Evolutionary conservation across 768 basidiomycete genomes (phyloP).

Genomic region (Trametes punicea): DNA sequence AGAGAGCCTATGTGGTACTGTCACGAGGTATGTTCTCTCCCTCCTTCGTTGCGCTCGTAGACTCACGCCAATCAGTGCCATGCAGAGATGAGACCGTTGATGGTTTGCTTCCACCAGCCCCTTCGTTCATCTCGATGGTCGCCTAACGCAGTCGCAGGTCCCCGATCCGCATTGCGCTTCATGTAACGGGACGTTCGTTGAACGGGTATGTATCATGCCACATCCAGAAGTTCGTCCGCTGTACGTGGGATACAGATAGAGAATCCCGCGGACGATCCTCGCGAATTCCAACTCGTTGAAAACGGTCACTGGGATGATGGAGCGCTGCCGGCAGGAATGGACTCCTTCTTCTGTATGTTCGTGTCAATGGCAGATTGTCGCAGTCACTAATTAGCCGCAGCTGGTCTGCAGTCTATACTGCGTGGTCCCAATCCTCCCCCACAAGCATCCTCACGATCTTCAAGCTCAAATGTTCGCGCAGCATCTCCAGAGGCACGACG

Average conservation of each 20-base stretch:
- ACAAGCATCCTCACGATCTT: background rate
- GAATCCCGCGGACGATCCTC: conserved; percentile 71
- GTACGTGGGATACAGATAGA: conserved; percentile 52
- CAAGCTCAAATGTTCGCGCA: conserved; percentile 1
- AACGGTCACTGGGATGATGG: conserved; percentile 27
- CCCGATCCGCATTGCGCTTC: conserved; percentile 83
- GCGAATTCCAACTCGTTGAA: conserved; percentile 48
- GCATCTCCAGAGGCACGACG: background rate
- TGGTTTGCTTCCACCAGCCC: conserved; percentile 47
- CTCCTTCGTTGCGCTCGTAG: background rate
- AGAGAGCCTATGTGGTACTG: conserved; percentile 79
- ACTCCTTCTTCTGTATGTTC: conserved; percentile 45
- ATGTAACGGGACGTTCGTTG: conserved; percentile 80
- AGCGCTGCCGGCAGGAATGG: conserved; percentile 30
- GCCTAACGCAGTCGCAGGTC: conserved; percentile 41
- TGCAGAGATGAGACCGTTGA: conserved; percentile 84
- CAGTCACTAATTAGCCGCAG: background rate
- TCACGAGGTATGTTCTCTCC: conserved; percentile 51
- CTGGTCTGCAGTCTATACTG: conserved; percentile 21
- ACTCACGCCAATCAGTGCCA: conserved; percentile 53
- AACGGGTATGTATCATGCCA: conserved; percentile 50
- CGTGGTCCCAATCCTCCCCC: background rate
- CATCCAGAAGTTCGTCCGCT: background rate
- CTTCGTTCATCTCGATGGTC: background rate
- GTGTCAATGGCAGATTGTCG: background rate